Percentiles rank a stretch among this genome's conserved stretches.
phyloP scores from a whole-genome alignment of 352 stramenopile species.

The Phytophthora macrochlamydospora region DNA sequence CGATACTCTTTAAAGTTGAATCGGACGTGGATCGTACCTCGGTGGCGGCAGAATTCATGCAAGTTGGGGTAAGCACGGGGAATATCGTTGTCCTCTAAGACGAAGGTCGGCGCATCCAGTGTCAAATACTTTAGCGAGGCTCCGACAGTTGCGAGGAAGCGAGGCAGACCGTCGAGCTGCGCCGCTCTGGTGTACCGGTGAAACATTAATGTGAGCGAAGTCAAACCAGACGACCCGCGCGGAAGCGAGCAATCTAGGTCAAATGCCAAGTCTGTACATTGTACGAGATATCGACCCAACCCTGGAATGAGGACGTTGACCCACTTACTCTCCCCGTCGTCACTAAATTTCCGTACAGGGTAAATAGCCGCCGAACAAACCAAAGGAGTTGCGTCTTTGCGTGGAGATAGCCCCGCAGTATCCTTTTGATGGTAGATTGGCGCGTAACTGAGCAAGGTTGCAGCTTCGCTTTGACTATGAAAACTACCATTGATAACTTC shows the following conservation, averaged over 20 bases:
- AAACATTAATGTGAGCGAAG: background rate
- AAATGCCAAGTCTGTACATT: conserved; percentile 6
- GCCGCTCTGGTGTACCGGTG: background rate
- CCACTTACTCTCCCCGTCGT: conserved; percentile 8
- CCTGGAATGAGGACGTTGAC: conserved; percentile 23
- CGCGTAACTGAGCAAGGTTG: conserved; percentile 12
- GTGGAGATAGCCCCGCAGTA: background rate
- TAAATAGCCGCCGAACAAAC: conserved; percentile 12
- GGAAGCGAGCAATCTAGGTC: background rate
- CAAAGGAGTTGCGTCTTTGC: background rate
- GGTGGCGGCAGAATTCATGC: background rate
- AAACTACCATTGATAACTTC: conserved; percentile 13
- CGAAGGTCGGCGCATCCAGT: background rate
- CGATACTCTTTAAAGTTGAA: conserved; percentile 1
- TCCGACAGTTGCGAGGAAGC: background rate
- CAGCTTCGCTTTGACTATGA: conserved; percentile 2
- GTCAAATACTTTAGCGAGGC: background rate
- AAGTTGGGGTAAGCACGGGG: background rate
- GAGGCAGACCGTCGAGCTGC: background rate
- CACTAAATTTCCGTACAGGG: conserved; percentile 8
- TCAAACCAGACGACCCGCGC: background rate
- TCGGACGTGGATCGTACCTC: background rate
- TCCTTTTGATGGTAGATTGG: background rate
- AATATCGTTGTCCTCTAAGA: background rate
- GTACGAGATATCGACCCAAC: conserved; percentile 10